Conservation (phyloP, 345 rosid genomes). For the Eucalyptus rudis region DNA sequence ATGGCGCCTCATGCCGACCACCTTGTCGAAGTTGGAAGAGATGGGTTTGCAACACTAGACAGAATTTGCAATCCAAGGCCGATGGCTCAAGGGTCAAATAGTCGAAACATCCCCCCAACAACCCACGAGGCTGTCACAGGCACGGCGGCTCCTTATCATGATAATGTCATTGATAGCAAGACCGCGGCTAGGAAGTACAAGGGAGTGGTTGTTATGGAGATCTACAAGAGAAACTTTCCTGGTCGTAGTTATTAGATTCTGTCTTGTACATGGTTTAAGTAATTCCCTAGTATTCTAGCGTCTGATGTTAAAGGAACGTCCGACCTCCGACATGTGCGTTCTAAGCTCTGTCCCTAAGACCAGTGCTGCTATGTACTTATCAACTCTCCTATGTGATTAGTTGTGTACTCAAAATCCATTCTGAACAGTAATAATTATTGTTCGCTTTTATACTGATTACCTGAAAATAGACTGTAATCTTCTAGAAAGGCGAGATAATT, state of each 20-base stretch:
- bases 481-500: no score
- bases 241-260: background rate
- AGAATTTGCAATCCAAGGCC: background rate
- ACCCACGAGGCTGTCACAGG: background rate
- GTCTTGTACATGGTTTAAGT: background rate
- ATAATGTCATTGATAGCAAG: background rate
- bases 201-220: background rate
- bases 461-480: no score
- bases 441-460: no score
- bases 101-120: background rate
- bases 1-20: background rate
- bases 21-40: background rate
- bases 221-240: background rate
- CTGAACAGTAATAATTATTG: no score
- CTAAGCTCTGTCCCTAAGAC: background rate
- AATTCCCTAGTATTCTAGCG: background rate
- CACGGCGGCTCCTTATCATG: background rate
- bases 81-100: background rate
- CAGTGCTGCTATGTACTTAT: no score
- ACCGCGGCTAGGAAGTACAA: background rate
- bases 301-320: background rate
- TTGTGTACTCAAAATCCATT: no score
- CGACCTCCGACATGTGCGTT: background rate
- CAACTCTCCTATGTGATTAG: no score
- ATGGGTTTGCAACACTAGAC: background rate